Base-by-base conservation (phyloP, 306 rosid species). In the Lupinus albus region DNA sequence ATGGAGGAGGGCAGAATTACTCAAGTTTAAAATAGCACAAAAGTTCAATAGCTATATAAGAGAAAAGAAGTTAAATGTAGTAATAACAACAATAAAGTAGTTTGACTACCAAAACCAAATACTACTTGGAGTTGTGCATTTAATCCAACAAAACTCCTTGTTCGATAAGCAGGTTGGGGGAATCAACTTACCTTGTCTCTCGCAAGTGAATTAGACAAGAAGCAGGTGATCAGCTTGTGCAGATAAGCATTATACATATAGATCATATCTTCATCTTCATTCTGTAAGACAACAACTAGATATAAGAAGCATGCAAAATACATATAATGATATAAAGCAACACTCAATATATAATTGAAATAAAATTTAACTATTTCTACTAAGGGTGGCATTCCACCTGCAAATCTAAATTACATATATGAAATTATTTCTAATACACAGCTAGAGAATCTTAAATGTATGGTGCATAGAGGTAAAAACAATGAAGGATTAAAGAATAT, bases 171-270 rank as follows among this genome's bases (percentile, higher is more conserved):
- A 41, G 36, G 15, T 14, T 28, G 3, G 4, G 21, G 63, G 49
- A 32, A 62, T 58, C 25, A 78, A 84, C 86, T 60, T 14, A 89
- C 98, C 98, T 87, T 93, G 71, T 93, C 98, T 78, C 98, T 89
- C 41, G 96, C 98, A 57, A 82, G 85, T 50, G 93, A 86, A 72
- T 88, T 85, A 79, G 95, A 89, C 84, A 89, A 83, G 84, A 93
- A 93, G 82, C 97, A 86, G 8, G 88, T 71, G 48, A 89, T 84
- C 81, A 89, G 71, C 88, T 88, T 93, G 81, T 93, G 96, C 79
- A 93, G 80, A 75, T 93, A 93, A 61, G 97, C 96, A 74, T 89
- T 93, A 80, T 83, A 93, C 95, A 93, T 90, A 63, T 88, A 93
- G 80, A 79, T 72, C 95, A 89, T 89, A 70, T 93, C 98, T 75